Evolutionary conservation across 805 yeast species (phyloP), one percentile per base, ranked within the genome.

Genomic region (Lachancea quebecensis): DNA sequence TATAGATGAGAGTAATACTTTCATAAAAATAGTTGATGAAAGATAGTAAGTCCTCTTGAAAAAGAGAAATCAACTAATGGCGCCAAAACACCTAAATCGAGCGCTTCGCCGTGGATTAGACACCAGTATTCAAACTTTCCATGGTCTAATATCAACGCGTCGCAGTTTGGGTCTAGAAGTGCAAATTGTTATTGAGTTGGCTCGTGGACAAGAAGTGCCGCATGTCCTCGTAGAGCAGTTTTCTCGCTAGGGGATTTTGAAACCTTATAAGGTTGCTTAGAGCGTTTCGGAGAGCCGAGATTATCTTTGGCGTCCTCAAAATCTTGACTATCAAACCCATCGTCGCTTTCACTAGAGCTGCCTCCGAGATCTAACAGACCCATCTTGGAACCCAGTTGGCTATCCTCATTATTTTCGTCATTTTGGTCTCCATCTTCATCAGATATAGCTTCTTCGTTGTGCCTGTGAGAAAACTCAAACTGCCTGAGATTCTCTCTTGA

Each of bases 61-160:
- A 81, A n/a, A 75, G 70, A 1, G 93, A 87, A 56, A 75, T 80
- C 64, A 87, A 87, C 66, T 27, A 72, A 71, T 10, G 76, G 71
- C 10, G 68, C 58, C 17, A 83, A 59, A 3, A 72, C 60, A 1
- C 74, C 76, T 4, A 79, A 44, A 2, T 60, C 52, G 4, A 58
- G 54, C 2, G 55, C 48, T 1, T 56, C 46, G 4, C 63, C 58
- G 10, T 59, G 56, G 8, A 81, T 64, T 9, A 74, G 73, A 31
- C 88, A 59, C 66, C 77, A 71, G 56, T 68, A 85, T 27, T 70
- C 64, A 72, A 75, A 85, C 9, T 65, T 58, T 0, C 73, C 79
- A 9, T 71, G 49, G 36, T 76, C 79, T 2, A 69, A 46, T 3
- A 85, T 55, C 2, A 54, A 53, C 1, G 70, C 75, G 0, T 49